Evolutionary conservation across 306 rosid species (phyloP), one percentile per base, ranked within the genome.

Genomic region (Cucumis melo): DNA sequence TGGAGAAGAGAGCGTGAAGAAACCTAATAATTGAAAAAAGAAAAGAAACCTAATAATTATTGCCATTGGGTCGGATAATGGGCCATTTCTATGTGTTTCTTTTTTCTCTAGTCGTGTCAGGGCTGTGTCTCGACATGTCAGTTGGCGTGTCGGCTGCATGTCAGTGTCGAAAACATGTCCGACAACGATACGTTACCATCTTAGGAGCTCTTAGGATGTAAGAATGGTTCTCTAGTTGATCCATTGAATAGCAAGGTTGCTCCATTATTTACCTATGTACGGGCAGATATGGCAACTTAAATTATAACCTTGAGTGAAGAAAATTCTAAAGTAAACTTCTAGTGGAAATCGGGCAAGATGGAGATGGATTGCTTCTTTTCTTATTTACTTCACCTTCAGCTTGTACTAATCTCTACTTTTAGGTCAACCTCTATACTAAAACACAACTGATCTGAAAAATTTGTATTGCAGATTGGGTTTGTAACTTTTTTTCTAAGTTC

Each of bases 401-500:
- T 60, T 19, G 19, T 24, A n/a, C 73, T 38, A 62, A 39, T 41
- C 39, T 77, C 34, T 59, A 46, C 36, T 19, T 53, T 51, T 44
- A 9, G 7, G 55, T 55, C 8, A 6, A 15, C 6, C 55, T 74
- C 51, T 12, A 24, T 55, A 34, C 6, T 75, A 71, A 67, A 67
- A 51, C 66, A 2, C 17, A 16, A 61, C 27, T 51, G n/a, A 51
- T 51, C 56, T 29, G 29, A 83, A 32, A 58, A 24, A 20, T 80
- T 82, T 81, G 50, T 72, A 75, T 83, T 83, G 81, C 89, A 94
- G 98, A 76, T 94, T 81, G 98, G 98, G 42, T 75, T 88, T 81
- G 92, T 90, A 74, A 94, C 95, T 7, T 94, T 94, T 80, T 90
- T 86, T 80, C 97, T 94, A 71, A 94, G 98, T 84, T 56, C 98